Evolutionary conservation across 1,139 yeast genomes (phyloP).

Genomic region (Candida sanyaensis): DNA sequence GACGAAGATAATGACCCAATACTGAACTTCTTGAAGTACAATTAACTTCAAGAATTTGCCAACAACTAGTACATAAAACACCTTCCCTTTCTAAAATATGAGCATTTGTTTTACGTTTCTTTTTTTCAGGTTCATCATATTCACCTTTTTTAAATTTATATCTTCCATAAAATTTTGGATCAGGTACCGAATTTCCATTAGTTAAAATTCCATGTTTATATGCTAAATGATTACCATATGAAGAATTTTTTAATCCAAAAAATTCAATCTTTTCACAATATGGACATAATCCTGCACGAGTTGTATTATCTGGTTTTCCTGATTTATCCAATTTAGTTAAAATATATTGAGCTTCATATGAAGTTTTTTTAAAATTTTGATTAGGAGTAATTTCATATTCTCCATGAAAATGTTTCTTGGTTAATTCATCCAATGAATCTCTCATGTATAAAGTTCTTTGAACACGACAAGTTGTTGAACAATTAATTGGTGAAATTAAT

Average conservation of each 20-base stretch:
- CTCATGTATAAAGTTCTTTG: conserved; percentile 13
- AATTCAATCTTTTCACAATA: conserved; percentile 32
- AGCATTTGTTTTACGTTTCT: conserved; percentile 19
- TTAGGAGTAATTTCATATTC: conserved; percentile 12
- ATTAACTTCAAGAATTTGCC: conserved; percentile 20
- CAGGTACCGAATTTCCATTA: conserved; percentile 27
- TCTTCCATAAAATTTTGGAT: conserved; percentile 16
- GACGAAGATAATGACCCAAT: conserved; percentile 17
- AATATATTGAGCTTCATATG: conserved; percentile 17
- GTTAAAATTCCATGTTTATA: conserved; percentile 38
- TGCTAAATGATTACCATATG: conserved; percentile 35
- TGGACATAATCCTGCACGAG: conserved; percentile 32
- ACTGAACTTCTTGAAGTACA: conserved; percentile 18
- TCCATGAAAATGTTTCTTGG: conserved; percentile 1
- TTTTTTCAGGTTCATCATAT: conserved; percentile 17
- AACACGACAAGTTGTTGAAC: conserved; percentile 11
- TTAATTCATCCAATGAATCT: conserved; percentile 7
- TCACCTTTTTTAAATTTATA: conserved; percentile 17
- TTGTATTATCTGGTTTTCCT: conserved; percentile 16
- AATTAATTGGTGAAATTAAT: conserved; percentile 12
- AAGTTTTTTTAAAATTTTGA: conserved; percentile 15
- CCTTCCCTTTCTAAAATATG: conserved; percentile 20
- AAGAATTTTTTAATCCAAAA: conserved; percentile 34
- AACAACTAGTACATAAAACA: conserved; percentile 19
- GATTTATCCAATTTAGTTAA: conserved; percentile 13